Base-by-base conservation (phyloP, 164 flowering plant genomes). In the Stephania cephalantha region DNA sequence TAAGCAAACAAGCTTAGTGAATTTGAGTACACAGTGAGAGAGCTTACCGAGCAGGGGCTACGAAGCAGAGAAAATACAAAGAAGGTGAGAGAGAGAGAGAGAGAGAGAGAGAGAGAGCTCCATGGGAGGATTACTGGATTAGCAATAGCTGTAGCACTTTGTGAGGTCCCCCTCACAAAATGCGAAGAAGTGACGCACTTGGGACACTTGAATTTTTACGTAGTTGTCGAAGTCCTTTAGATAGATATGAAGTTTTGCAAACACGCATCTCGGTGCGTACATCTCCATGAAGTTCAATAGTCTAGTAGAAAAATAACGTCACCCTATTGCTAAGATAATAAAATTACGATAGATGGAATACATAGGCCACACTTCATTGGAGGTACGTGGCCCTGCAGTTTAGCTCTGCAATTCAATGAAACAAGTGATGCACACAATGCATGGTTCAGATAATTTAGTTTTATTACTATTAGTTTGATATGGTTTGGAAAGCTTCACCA, bases 11-110 rank as follows among this genome's bases (percentile, higher is more conserved):
- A 61, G 7, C 66, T 61, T 61, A 3, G 9, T 44, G 13, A 15
- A 46, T 9, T 35, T 58, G 74, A 72, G 11, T 72, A 35, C 8
- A 55, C 25, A 42, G 48, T 35, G 74, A 61, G 55, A 64, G 9
- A 29, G 42, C 75, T 73, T 73, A 73, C 75, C 69, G 35, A 73
- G 45, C 30, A 7, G n/a, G 20, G 46, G 48, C 17, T 0, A 18
- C 10, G 42, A 30, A 48, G 22, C n/a, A 46, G 73, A 71, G 68
- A 30, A 22, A 58, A 29, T 35, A 4, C n/a, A 61, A 42, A 44
- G 52, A 18, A 3, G 46, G 50, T 15, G 71, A 69, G 71, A 46
- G 8, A 42, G 69, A 25, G 12, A 29, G 71, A 69, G 71, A 46
- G 8, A 42, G 69, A 25, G 12, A 29, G 35, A 4, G 5, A 66